Evolutionary conservation across 2,329 filamentous ascomycete species (phyloP).

Genomic region (Beauveria brongniartii): DNA sequence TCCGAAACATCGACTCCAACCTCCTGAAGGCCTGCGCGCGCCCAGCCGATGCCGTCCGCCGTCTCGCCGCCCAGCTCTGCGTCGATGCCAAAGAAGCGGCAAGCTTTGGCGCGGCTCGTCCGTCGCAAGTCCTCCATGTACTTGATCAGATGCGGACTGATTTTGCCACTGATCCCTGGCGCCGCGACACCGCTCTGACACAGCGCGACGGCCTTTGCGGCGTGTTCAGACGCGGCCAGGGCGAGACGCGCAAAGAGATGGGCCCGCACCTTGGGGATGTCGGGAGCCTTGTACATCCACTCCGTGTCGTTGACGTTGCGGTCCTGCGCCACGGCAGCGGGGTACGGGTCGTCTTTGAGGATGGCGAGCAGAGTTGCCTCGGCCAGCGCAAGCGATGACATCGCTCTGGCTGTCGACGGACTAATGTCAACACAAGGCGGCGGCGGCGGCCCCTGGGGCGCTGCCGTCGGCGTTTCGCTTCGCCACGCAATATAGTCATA

Average conservation of each 20-base stretch:
- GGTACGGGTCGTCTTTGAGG: conserved; percentile 90
- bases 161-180: conserved; percentile 29
- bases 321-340: conserved; percentile 69
- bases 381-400: conserved; percentile 63
- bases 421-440: conserved; percentile 46
- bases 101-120: conserved; percentile 75
- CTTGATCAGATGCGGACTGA: conserved; percentile 58
- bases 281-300: conserved; percentile 92
- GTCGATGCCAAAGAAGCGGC: conserved; percentile 84
- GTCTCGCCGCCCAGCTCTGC: conserved; percentile 75
- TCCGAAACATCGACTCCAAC: conserved; percentile 54
- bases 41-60: conserved; percentile 80
- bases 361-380: conserved; percentile 88
- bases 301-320: conserved; percentile 79
- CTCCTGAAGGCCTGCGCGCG: conserved; percentile 67
- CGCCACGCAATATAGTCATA: conserved; percentile 63
- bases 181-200: conserved; percentile 32
- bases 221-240: conserved; percentile 81
- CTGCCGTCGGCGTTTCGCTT: conserved; percentile 28
- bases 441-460: conserved; percentile 24
- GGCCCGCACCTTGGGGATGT: conserved; percentile 81
- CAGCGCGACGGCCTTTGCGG: conserved; percentile 57
- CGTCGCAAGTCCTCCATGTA: conserved; percentile 71
- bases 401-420: conserved; percentile 43
- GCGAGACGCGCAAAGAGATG: conserved; percentile 83